Conservation (phyloP, 2,329 filamentous ascomycete genomes). For the Exophiala dermatitidis region DNA sequence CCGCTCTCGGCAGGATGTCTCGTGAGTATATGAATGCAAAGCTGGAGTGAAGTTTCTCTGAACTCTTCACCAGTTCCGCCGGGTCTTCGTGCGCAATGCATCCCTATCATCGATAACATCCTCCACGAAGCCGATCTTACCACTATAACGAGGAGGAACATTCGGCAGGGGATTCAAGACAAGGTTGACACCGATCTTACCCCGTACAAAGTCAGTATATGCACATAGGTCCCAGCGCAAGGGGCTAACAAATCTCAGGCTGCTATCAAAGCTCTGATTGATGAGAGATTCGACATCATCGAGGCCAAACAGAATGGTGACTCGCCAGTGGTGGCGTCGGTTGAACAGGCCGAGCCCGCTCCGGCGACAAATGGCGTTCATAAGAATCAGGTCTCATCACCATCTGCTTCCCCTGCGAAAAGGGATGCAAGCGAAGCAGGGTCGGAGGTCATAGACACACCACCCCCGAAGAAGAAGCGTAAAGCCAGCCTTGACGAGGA, state of each 20-base stretch:
- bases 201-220: conserved; percentile 49
- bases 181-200: conserved; percentile 55
- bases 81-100: conserved; percentile 46
- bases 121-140: conserved; percentile 54
- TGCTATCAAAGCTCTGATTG: conserved; percentile 65
- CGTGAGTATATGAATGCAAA: conserved; percentile 8
- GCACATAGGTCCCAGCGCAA: too few species aligned
- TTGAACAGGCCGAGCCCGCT: conserved; percentile 20
- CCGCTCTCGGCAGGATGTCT: conserved; percentile 13
- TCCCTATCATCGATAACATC: conserved; percentile 56
- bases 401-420: conserved; percentile 36
- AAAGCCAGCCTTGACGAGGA: conserved; percentile 67
- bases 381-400: conserved; percentile 23
- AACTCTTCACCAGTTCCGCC: conserved; percentile 38
- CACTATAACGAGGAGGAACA: conserved; percentile 58
- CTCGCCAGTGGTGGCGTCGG: conserved; percentile 32
- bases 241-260: conserved; percentile 40
- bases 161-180: conserved; percentile 57
- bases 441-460: conserved; percentile 34
- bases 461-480: conserved; percentile 55
- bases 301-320: conserved; percentile 44
- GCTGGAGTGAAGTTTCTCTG: conserved; percentile 1
- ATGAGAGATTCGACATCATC: conserved; percentile 65
- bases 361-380: conserved; percentile 34
- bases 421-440: conserved; percentile 37